Percentiles rank a stretch among this genome's conserved stretches.
phyloP scores from a whole-genome alignment of 2,329 filamentous ascomycete species.

The Epichloe baconii region DNA sequence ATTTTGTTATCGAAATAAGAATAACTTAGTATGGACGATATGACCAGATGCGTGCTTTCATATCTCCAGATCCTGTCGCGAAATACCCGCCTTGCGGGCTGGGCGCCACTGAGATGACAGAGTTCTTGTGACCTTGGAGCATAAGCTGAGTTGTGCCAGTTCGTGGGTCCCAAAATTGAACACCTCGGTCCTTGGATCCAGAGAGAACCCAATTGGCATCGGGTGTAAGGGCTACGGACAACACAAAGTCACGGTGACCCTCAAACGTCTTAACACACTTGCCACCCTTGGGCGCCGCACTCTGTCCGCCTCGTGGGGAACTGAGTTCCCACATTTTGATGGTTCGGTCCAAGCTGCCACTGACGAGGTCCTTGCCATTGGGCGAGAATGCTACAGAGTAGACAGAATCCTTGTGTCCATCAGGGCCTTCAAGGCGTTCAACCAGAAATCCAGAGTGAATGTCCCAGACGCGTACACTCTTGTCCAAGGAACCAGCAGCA shows the following conservation, averaged over 20 bases:
- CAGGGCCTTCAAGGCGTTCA: constrained; percentile 81
- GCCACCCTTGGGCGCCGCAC: constrained; percentile 63
- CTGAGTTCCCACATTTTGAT: constrained; percentile 99
- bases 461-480: constrained; percentile 97
- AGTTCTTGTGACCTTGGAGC: constrained; percentile 98
- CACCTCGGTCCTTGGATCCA: constrained; percentile 90
- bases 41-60: constrained; percentile 95
- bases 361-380: constrained; percentile 83
- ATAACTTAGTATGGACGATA: constrained; percentile 41
- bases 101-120: constrained; percentile 92
- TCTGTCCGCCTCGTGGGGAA: constrained; percentile 53
- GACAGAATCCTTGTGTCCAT: constrained; percentile 93
- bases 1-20: neutral
- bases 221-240: constrained; percentile 88
- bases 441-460: constrained; percentile 73
- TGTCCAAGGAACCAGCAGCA: constrained; percentile 87
- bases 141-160: constrained; percentile 93
- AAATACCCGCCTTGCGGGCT: constrained; percentile 82
- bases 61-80: constrained; percentile 92
- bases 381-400: constrained; percentile 95
- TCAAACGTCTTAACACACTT: constrained; percentile 96
- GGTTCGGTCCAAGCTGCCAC: constrained; percentile 89
- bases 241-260: constrained; percentile 93
- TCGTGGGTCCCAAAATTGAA: constrained; percentile 96
- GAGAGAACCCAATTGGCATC: constrained; percentile 94